These are phyloP conservation scores for Xylariaceae sp. DNA, from an alignment of 2,329 filamentous ascomycete species.

Conservation along the genomic window DNA sequence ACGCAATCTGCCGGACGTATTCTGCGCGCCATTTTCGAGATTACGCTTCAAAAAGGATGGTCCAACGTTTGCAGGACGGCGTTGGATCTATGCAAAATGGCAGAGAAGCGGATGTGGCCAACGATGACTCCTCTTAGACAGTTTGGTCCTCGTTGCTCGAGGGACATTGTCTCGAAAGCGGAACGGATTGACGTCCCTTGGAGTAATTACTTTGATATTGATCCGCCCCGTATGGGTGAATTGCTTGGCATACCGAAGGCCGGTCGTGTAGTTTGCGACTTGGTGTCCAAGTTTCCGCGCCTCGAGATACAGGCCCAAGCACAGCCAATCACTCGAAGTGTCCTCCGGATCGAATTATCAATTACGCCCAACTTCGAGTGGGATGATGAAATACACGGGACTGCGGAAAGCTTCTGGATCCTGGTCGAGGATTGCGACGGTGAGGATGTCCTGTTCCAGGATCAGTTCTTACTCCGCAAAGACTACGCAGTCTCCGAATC, in stretches of 20 bases:
- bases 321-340: conserved; percentile 88
- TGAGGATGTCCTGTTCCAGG: conserved; percentile 90
- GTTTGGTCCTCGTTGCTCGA: conserved; percentile 68
- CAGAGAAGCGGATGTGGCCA: conserved; percentile 98
- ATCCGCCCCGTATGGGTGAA: conserved; percentile 94
- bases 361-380: conserved; percentile 94
- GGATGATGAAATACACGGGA: conserved; percentile 85
- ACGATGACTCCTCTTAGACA: conserved; percentile 96
- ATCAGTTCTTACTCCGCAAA: conserved; percentile 85
- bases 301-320: conserved; percentile 90
- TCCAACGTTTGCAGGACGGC: conserved; percentile 87
- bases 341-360: conserved; percentile 83
- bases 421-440: conserved; percentile 96
- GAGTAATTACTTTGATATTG: conserved; percentile 90
- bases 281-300: conserved; percentile 89
- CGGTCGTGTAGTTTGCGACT: conserved; percentile 74
- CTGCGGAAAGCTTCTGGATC: conserved; percentile 93
- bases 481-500: conserved; percentile 80
- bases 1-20: conserved; percentile 97
- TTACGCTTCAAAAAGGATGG: conserved; percentile 96
- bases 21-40: conserved; percentile 91
- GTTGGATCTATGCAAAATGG: conserved; percentile 96
- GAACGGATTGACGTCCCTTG: conserved; percentile 94
- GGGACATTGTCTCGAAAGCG: conserved; percentile 84
- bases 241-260: conserved; percentile 85